Evolutionary conservation across 176 grass and related monocot genomes (phyloP), one percentile per base, ranked within the genome.

Genomic region (Cenchrus fungigraminus): DNA sequence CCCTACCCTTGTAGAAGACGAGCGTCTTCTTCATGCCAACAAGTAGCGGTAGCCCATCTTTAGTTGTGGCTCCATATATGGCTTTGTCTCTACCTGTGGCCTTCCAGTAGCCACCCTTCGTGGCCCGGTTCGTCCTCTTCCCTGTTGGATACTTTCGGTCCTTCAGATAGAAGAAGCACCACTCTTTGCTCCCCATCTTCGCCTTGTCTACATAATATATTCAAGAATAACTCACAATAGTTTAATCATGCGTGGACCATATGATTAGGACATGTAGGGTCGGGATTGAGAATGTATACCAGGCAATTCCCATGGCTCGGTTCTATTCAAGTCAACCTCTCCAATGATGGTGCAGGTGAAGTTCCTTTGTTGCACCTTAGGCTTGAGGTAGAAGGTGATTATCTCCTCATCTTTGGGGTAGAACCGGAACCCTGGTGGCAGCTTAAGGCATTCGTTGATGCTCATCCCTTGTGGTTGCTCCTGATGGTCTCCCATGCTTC

Each of bases 11-110:
- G 82, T 99, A 96, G 86, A 99, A 99, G 65, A 99, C 97, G 17
- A 99, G 90, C 3, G 94, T 99, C 86, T 99, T 99, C 82, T 99
- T 99, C 97, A 94, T 96, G 22, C 97, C 97, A 12, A 51, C 11
- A 12, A 51, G 49, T 9, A 49, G 0, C 2, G 57, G 19, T 10
- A 9, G 42, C 25, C 4, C 28, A 6, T 15, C 12, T 6, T 5
- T 6, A 13, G 2, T 10, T 5, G 0, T 0, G 3, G 19, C n/a
- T 1, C 51, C 15, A 10, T 82, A 79, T 43, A 92, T 84, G 77
- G 89, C 87, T 51, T 90, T 92, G 69, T 92, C 91, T 31, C 81
- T 92, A 1, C 87, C 87, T 0, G 91, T 92, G 12, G 87, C 91
- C 47, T 87, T 92, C 91, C 85, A 90, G 52, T 87, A 90, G 0